Base-by-base conservation (phyloP, 345 rosid genomes). In the Populus deltoides region DNA sequence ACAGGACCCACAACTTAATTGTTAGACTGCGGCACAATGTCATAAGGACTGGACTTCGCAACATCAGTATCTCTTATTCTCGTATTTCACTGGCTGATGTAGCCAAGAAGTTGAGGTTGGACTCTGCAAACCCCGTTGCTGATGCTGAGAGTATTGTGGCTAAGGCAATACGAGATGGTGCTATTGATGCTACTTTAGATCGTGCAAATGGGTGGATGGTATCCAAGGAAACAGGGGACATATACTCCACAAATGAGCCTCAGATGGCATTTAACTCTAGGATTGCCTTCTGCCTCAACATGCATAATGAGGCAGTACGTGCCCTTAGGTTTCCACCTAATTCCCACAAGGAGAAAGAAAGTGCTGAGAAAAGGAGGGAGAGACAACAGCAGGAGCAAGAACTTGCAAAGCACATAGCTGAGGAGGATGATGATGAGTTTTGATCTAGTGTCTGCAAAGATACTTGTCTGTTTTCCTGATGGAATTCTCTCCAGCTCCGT, bases 241-340 rank as follows among this genome's bases (percentile, higher is more conserved):
- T 95, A 55, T 93, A 91, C 83, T 92, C 99, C 1, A 92, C 96
- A 22, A 93, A 87, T 27, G 98, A 93, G 80, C 98, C 97, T n/a
- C 99, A 93, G 76, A 77, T 83, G 1, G 98, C 96, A 36, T 93
- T 95, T 62, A 89, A 93, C 89, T 95, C 96, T 2, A 89, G 97
- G 75, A 92, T 93, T 24, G 91, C 98, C 0, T 93, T 92, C 82
- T 94, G 96, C 75, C 89, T 94, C 67, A 90, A 92, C 82, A 93
- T 90, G 95, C 93, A 94, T 66, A 94, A 94, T n/a, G 97, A 90
- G 81, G 95, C 98, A 5, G 90, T 90, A 4, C 82, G 89, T 43
- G 97, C 98, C 6, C 83, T 90, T 78, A 82, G 90, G 66, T 92
- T 86, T 79, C 95, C 97, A 1, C 94, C 94, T 6, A 88, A 90